phyloP scores from a whole-genome alignment of 75 land plant species.

The Chamaecyparis obtusa region DNA sequence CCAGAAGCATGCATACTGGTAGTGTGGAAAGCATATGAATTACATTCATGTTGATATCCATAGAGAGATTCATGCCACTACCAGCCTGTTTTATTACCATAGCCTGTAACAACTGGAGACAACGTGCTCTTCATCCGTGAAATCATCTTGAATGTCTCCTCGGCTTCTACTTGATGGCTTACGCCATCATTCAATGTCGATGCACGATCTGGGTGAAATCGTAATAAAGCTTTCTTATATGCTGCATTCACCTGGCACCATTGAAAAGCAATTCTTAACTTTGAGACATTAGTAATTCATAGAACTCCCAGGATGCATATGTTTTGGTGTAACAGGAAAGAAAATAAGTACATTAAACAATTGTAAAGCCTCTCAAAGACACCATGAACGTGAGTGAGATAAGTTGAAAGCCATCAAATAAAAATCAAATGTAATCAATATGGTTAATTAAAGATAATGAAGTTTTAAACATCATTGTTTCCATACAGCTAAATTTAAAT shows the following conservation, averaged over 20 bases:
- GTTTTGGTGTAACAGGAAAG: not conserved
- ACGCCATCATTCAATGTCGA: slow-evolving; percentile 29
- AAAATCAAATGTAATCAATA: not conserved
- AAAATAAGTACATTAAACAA: not conserved
- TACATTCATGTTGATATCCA: not conserved
- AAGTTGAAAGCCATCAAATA: not conserved
- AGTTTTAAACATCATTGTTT: not conserved
- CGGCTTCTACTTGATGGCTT: slow-evolving; percentile 40
- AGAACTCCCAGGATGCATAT: not conserved
- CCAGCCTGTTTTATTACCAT: not conserved
- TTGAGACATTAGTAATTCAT: not conserved
- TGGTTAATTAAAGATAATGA: not conserved
- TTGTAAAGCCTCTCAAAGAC: not conserved
- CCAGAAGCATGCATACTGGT: not conserved
- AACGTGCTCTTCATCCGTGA: slow-evolving; percentile 26
- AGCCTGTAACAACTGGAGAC: not conserved
- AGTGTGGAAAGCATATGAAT: not conserved
- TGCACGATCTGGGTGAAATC: slow-evolving; percentile 65
- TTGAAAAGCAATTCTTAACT: not conserved
- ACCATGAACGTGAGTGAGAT: not conserved
- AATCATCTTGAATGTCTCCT: slow-evolving; percentile 47
- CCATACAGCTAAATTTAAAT: not conserved
- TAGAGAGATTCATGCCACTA: not conserved
- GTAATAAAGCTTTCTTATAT: slow-evolving; percentile 62
- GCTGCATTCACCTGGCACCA: slow-evolving; percentile 58